These are phyloP conservation scores for Pholiota molesta DNA, from an alignment of 768 basidiomycete genomes.

Conservation along the genomic window DNA sequence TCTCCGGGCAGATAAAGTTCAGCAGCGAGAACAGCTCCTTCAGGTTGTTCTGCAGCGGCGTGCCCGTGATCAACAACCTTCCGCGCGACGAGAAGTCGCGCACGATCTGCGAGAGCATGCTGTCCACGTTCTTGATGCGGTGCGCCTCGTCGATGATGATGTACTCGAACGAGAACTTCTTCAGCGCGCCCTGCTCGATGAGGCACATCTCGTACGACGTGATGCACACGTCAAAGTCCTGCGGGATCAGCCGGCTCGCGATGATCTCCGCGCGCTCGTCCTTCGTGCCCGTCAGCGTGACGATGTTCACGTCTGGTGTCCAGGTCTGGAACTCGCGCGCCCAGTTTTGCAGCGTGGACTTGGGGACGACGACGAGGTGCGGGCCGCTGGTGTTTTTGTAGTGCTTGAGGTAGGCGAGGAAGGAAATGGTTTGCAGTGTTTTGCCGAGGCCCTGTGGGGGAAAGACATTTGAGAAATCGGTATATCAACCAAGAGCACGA, in stretches of 20 bases:
- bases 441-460: constrained; percentile 81
- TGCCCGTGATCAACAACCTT: constrained; percentile 93
- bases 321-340: constrained; percentile 88
- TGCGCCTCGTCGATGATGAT: constrained; percentile 99
- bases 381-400: constrained; percentile 76
- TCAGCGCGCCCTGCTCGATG: constrained; percentile 89
- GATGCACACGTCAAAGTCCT: constrained; percentile 92
- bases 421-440: constrained; percentile 97
- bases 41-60: constrained; percentile 94
- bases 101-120: constrained; percentile 93
- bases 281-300: constrained; percentile 83
- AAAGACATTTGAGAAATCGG: background rate
- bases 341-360: constrained; percentile 98
- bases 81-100: constrained; percentile 88
- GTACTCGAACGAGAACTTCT: constrained; percentile 97
- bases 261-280: constrained; percentile 89
- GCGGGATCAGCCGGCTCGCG: constrained; percentile 73
- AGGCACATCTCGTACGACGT: constrained; percentile 98
- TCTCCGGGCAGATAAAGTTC: constrained; percentile 97
- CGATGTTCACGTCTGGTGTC: constrained; percentile 86
- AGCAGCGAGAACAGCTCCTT: constrained; percentile 92
- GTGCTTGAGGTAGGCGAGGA: constrained; percentile 93
- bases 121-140: constrained; percentile 98
- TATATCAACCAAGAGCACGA: background rate
- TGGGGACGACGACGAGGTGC: constrained; percentile 97